Evolutionary conservation across 176 grass and related monocot species (phyloP), one percentile per base, ranked within the genome.

Genomic region (Canna indica): DNA sequence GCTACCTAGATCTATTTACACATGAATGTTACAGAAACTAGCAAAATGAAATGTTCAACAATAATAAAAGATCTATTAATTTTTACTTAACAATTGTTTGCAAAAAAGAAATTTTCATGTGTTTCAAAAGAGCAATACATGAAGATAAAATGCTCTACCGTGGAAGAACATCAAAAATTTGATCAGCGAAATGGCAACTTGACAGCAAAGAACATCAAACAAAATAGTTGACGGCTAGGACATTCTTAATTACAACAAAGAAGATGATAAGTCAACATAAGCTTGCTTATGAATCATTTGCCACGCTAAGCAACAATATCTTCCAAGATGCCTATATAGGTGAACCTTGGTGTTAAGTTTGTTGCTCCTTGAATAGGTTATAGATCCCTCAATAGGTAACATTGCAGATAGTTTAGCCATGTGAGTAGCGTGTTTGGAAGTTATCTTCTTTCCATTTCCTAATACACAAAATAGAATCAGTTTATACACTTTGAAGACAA

Each of bases 361-460:
- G 50, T 18, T 4, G 26, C 58, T 27, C 18, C 34, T 36, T 66
- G 20, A 39, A 38, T n/a, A 6, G 34, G 9, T 38, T n/a, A n/a
- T 59, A 7, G 10, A 59, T n/a, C 12, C 27, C 36, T 38, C 7
- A n/a, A 7, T 38, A 38, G 36, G 36, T 38, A 7, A 38, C 4
- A 30, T 59, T 26, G 29, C 14, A 12, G 20, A 29, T 34, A 66
- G 22, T 66, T 66, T 18, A 47, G 31, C 31, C 35, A 32, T 39
- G 32, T 33, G 24, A 39, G 48, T 73, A 83, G 24, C 78, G 32
- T 24, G 81, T 75, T 25, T 72, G 66, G 27, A 78, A 64, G 36
- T 68, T 74, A 33, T 79, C 73, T 10, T 79, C 50, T 47, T 93
- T 99, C 77, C 82, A 85, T 88, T 93, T 90, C 69, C 94, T 99